Evolutionary conservation across 805 yeast genomes (phyloP), one percentile per base, ranked within the genome.

Genomic region (Starmerella lactis-condensi): DNA sequence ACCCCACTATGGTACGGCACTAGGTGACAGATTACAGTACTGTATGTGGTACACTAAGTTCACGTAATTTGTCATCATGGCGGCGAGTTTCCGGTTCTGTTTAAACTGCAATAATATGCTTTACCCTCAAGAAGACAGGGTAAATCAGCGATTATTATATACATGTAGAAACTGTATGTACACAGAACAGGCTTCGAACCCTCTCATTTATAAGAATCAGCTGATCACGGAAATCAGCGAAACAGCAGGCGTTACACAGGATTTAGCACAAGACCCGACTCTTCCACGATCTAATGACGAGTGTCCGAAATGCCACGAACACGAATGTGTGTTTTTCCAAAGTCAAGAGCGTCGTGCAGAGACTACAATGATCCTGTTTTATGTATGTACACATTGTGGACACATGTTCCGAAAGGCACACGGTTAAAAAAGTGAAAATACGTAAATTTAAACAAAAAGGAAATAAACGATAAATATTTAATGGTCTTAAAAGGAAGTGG

Each of bases 91-190:
- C 59, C 68, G 93, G 53, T 85, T 85, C 62, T 85, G 98, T 57
- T 73, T 89, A 47, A 92, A 85, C 52, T 85, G 91, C 68, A 89
- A 89, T 66, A 89, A 89, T 53, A 89, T 89, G 98, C 67, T 89
- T 58, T 89, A 89, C 54, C 98, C 98, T 14, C 71, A 79, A 44
- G 98, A 89, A 60, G 96, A 89, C 52, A 78, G 75, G 49, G 79
- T 74, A 36, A 56, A 65, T 43, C 70, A 68, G 50, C 55, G 81
- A 42, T 59, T 89, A 39, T 61, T 85, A 36, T 89, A 78, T 53
- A 83, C 91, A 36, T 89, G 98, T 58, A 72, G 98, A 50, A 83
- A 85, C 50, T 89, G 98, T 52, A 70, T 79, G 31, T 85, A 85
- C 55, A 78, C 91, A 4, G 96, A 89, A 54, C 66, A 76, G 39